Percentiles rank a stretch among this genome's conserved stretches.
These are phyloP conservation scores for Trichaptum fuscoviolaceum DNA, from an alignment of 768 basidiomycete genomes.

Conservation along the genomic window DNA sequence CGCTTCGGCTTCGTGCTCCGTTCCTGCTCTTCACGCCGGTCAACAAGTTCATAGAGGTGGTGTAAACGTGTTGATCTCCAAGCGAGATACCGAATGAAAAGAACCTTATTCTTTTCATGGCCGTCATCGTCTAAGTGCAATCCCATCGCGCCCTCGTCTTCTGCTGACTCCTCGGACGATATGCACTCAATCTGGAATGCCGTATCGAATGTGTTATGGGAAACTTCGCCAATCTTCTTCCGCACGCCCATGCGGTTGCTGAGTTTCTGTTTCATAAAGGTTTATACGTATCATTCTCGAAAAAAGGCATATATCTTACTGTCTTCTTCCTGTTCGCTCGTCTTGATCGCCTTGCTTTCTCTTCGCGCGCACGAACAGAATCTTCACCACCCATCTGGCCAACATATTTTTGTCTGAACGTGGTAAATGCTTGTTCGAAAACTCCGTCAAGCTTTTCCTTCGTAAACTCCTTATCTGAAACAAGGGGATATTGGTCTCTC, in stretches of 20 bases:
- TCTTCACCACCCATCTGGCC: slow-evolving; percentile 46
- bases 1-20: slow-evolving; percentile 47
- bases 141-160: slow-evolving; percentile 31
- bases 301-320: slow-evolving; percentile 34
- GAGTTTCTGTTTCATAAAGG: slow-evolving; percentile 49
- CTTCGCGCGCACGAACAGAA: slow-evolving; percentile 22
- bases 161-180: slow-evolving; percentile 75
- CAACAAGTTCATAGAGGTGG: slow-evolving; percentile 55
- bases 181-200: slow-evolving; percentile 72
- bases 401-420: slow-evolving; percentile 62
- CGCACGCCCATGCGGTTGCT: slow-evolving; percentile 57
- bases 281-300: slow-evolving; percentile 8
- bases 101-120: slow-evolving; percentile 28
- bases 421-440: slow-evolving; percentile 70
- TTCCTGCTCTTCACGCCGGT: slow-evolving; percentile 48
- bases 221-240: slow-evolving; percentile 45
- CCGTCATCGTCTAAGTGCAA: slow-evolving; percentile 11
- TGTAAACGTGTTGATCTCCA: slow-evolving; percentile 68
- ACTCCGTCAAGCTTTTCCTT: slow-evolving; percentile 54
- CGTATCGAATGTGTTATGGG: slow-evolving; percentile 62
- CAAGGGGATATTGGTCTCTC: slow-evolving; percentile 53
- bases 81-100: slow-evolving; percentile 52
- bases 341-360: slow-evolving; percentile 54
- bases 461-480: slow-evolving; percentile 59
- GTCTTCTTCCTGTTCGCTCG: slow-evolving; percentile 58